Evolutionary conservation across 108 stramenopile genomes (phyloP).

Genomic region (Skeletonema tropicum): DNA sequence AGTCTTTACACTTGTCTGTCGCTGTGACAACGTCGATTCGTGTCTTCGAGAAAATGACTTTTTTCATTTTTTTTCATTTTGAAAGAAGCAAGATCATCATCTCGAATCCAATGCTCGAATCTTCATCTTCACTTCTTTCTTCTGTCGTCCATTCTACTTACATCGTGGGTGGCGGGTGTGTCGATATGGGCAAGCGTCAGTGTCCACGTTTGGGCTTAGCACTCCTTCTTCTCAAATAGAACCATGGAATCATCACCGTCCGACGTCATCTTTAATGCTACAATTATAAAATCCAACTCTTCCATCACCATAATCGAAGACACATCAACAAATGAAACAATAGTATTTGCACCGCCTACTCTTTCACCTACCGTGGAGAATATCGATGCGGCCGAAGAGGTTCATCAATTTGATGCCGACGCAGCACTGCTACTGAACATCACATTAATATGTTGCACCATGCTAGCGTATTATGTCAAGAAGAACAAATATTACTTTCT

Average conservation of each 20-base stretch:
- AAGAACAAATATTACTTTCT: slow-evolving; percentile 71
- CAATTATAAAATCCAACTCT: background rate
- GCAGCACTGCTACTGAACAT: slow-evolving; percentile 73
- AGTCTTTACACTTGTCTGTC: no score
- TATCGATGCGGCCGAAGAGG: slow-evolving; percentile 61
- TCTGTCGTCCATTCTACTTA: no score
- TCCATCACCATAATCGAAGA: slow-evolving; percentile 6
- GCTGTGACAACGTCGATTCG: no score
- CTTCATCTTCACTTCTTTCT: no score
- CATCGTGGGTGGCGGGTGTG: no score
- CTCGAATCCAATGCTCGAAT: no score
- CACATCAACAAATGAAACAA: background rate
- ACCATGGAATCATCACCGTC: background rate
- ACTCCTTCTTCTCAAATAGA: no score
- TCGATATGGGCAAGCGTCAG: no score
- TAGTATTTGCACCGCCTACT: slow-evolving; percentile 16
- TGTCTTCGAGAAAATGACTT: no score
- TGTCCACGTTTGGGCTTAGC: no score
- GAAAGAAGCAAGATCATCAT: no score
- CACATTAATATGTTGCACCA: slow-evolving; percentile 75
- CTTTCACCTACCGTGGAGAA: slow-evolving; percentile 25
- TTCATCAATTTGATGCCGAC: slow-evolving; percentile 81
- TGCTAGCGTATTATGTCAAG: slow-evolving; percentile 81
- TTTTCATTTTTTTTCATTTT: no score
- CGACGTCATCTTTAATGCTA: background rate